Evolutionary conservation across 495 filamentous ascomycete species (phyloP), one percentile per base, ranked within the genome.

Genomic region (Hypoxylon subgilvum): DNA sequence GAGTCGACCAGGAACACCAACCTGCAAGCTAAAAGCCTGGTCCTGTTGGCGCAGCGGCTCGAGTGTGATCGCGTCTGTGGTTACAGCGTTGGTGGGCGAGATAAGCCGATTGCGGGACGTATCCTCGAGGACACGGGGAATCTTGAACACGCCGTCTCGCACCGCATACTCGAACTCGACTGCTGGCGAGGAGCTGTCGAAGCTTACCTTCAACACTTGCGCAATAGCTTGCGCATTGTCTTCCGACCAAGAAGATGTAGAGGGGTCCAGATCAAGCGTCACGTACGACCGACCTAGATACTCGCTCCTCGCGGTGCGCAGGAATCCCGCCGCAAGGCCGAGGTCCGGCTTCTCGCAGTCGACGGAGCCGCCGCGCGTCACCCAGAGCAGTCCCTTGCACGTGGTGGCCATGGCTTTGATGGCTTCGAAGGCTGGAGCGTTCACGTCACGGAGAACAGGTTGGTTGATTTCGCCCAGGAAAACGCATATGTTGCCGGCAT

Each of bases 301-400:
- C 49, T 74, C 72, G 31, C 66, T 59, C 3, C 70, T 52, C 21
- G 73, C 30, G 2, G 67, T 63, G 9, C 72, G 63, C 3, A 71
- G 61, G 36, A 74, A 70, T 0, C 72, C 72, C 1, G 61, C 28
- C 6, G 58, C 63, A 2, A 73, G 64, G 19, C 57, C 61, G 0
- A 56, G 43, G 2, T 65, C 50, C 2, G 73, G 72, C 2, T 66
- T 50, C 1, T 52, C 47, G 27, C 43, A 56, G 21, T 61, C 59
- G 2, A 52, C 61, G 1, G 50, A 72, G 16, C 81, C 80, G 0
- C 84, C 82, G 23, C 75, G 65, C 4, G 85, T 66, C 9, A 86
- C 34, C 64, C 84, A 86, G 4, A 77, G 72, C 3, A 74, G 53
- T 4, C 77, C 69, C 10, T 68, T 56, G 3, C 63, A 50, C 25